Conservation (phyloP, 192 early-diverging fungal species). For the Rhizoclosmatium globosum region DNA sequence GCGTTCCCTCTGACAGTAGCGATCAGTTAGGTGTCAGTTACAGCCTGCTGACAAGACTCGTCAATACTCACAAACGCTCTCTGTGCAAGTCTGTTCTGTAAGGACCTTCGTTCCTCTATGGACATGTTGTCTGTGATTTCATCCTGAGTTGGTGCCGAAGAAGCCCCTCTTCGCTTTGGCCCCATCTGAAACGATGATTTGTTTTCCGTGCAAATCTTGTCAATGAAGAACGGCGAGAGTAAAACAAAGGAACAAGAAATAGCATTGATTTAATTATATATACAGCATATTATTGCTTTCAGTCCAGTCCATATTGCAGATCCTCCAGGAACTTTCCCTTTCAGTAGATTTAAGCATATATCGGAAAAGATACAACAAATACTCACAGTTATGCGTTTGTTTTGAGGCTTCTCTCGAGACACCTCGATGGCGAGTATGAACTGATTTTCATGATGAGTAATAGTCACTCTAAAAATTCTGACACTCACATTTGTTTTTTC, state of each 20-base stretch:
- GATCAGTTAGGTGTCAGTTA: background rate
- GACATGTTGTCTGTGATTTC: background rate
- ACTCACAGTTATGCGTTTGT: background rate
- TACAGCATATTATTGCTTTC: too few relatives aligned
- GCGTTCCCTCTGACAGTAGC: background rate
- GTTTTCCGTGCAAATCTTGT: background rate
- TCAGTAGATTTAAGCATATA: background rate
- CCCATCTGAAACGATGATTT: background rate
- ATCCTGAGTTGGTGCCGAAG: background rate
- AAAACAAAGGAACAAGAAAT: too few relatives aligned
- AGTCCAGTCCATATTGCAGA: background rate
- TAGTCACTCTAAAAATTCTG: background rate
- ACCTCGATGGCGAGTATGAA: background rate
- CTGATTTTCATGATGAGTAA: background rate
- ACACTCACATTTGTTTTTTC: background rate
- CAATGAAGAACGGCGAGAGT: too few relatives aligned
- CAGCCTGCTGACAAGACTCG: background rate
- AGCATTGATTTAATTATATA: too few relatives aligned
- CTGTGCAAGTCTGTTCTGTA: constrained; percentile 9
- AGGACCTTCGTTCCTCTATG: background rate
- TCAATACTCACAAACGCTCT: background rate
- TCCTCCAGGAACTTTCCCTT: background rate
- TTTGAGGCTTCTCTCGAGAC: background rate
- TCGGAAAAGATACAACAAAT: background rate
- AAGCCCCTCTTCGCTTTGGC: background rate